These are phyloP conservation scores for Trichosporon ovoides DNA, from an alignment of 1,284 basidiomycete species.

Conservation along the genomic window DNA sequence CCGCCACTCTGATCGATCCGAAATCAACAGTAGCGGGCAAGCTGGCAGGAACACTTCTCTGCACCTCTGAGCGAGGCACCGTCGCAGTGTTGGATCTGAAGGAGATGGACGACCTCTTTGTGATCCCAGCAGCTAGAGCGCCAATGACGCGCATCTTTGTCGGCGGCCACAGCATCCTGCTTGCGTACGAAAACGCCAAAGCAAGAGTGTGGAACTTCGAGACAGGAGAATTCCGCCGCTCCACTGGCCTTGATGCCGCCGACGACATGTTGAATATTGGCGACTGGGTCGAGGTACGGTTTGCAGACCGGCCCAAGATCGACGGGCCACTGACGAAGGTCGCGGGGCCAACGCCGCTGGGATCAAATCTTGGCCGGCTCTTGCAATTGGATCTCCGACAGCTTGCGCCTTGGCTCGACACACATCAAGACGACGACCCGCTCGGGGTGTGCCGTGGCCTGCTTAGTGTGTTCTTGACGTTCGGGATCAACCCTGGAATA, in stretches of 20 bases:
- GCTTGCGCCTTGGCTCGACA: slow-evolving; percentile 24
- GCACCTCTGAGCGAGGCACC: slow-evolving; percentile 71
- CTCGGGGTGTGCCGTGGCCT: slow-evolving; percentile 34
- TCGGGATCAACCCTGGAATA: slow-evolving; percentile 56
- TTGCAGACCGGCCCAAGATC: slow-evolving; percentile 5
- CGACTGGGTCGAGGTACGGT: slow-evolving; percentile 65
- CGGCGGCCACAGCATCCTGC: slow-evolving; percentile 64
- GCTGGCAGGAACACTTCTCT: slow-evolving; percentile 65
- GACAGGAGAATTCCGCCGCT: slow-evolving; percentile 76
- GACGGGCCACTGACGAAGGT: slow-evolving; percentile 14
- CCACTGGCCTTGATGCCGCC: slow-evolving; percentile 69
- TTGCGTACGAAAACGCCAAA: slow-evolving; percentile 70
- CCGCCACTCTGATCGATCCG: slow-evolving; percentile 23
- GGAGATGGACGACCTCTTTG: slow-evolving; percentile 68
- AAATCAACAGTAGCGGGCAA: slow-evolving; percentile 51
- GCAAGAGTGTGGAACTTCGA: slow-evolving; percentile 85
- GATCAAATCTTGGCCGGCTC: slow-evolving; percentile 22
- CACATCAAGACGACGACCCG: slow-evolving; percentile 18
- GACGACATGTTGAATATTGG: slow-evolving; percentile 65
- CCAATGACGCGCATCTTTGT: slow-evolving; percentile 63
- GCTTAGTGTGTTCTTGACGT: slow-evolving; percentile 51
- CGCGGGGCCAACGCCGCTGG: slow-evolving; percentile 9
- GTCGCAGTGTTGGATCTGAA: slow-evolving; percentile 72
- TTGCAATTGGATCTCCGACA: slow-evolving; percentile 28
- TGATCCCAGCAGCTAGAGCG: slow-evolving; percentile 70